These are phyloP conservation scores for Starmera pachycereana DNA, from an alignment of 805 yeast species.

Conservation along the genomic window DNA sequence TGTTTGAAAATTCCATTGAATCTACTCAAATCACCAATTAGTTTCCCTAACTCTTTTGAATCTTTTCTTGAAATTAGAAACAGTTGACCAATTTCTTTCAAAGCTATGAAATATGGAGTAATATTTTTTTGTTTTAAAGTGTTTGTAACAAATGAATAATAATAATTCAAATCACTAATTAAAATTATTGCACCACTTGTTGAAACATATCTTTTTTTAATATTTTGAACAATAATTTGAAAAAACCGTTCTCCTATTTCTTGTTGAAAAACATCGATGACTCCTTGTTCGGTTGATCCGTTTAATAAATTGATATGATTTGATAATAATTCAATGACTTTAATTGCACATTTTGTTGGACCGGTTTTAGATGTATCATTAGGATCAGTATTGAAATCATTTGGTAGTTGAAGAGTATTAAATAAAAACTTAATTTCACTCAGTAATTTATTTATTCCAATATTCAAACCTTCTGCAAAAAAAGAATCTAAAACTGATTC, in stretches of 20 bases:
- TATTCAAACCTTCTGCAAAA: slow-evolving; percentile 87
- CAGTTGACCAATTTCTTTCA: slow-evolving; percentile 78
- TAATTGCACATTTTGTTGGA: slow-evolving; percentile 56
- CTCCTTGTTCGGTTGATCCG: slow-evolving; percentile 79
- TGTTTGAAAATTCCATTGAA: slow-evolving; percentile 86
- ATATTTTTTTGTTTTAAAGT: slow-evolving; percentile 55
- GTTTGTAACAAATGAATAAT: slow-evolving; percentile 59
- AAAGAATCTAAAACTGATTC: slow-evolving; percentile 76
- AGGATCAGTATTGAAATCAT: slow-evolving; percentile 49
- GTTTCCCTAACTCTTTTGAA: slow-evolving; percentile 73
- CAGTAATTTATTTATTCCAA: slow-evolving; percentile 84
- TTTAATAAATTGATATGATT: slow-evolving; percentile 64
- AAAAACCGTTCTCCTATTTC: slow-evolving; percentile 88
- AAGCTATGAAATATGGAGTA: slow-evolving; percentile 64
- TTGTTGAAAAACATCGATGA: slow-evolving; percentile 87
- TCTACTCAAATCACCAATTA: slow-evolving; percentile 73
- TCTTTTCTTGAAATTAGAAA: slow-evolving; percentile 65
- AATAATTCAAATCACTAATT: slow-evolving; percentile 71
- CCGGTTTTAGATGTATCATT: slow-evolving; percentile 22
- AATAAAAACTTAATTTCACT: slow-evolving; percentile 64
- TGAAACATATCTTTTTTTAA: slow-evolving; percentile 65
- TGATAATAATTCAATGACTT: slow-evolving; percentile 50
- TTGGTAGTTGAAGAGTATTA: slow-evolving; percentile 42
- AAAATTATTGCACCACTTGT: slow-evolving; percentile 75
- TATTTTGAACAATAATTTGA: slow-evolving; percentile 60